Evolutionary conservation across 2,329 filamentous ascomycete genomes (phyloP).

Genomic region (Graphium sp.): DNA sequence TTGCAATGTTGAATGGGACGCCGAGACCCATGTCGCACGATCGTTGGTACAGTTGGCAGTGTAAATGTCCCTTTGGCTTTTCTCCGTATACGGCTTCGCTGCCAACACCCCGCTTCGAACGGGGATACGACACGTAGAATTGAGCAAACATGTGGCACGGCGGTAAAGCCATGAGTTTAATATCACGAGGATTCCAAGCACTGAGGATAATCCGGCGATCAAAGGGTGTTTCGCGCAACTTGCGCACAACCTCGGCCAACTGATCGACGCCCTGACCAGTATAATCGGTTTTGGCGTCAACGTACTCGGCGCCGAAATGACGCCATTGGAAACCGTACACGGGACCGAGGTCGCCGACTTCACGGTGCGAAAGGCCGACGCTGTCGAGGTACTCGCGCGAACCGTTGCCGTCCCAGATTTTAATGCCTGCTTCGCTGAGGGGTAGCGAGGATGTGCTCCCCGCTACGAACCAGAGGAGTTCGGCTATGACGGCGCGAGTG

Average conservation of each 20-base stretch:
- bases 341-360: slow-evolving; percentile 77
- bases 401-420: slow-evolving; percentile 98
- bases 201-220: slow-evolving; percentile 80
- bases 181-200: slow-evolving; percentile 84
- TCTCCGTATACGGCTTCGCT: slow-evolving; percentile 17
- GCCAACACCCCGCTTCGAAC: slow-evolving; percentile 6
- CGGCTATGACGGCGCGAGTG: slow-evolving; percentile 71
- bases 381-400: slow-evolving; percentile 79
- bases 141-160: slow-evolving; percentile 98
- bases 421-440: slow-evolving; percentile 65
- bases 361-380: slow-evolving; percentile 65
- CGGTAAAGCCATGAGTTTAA: slow-evolving; percentile 78
- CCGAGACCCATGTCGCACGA: slow-evolving; percentile 95
- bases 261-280: slow-evolving; percentile 82
- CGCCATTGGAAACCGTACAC: slow-evolving; percentile 99
- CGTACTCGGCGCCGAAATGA: slow-evolving; percentile 87
- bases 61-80: slow-evolving; percentile 49
- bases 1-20: slow-evolving; percentile 95
- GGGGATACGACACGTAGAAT: slow-evolving; percentile 73
- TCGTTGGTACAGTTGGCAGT: slow-evolving; percentile 84
- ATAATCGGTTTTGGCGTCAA: slow-evolving; percentile 67
- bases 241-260: slow-evolving; percentile 75
- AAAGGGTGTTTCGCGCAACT: slow-evolving; percentile 68
- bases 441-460: slow-evolving; percentile 67
- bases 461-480: slow-evolving; percentile 90